Conservation (phyloP, 768 basidiomycete species). For the Tephrocybe rancida region DNA sequence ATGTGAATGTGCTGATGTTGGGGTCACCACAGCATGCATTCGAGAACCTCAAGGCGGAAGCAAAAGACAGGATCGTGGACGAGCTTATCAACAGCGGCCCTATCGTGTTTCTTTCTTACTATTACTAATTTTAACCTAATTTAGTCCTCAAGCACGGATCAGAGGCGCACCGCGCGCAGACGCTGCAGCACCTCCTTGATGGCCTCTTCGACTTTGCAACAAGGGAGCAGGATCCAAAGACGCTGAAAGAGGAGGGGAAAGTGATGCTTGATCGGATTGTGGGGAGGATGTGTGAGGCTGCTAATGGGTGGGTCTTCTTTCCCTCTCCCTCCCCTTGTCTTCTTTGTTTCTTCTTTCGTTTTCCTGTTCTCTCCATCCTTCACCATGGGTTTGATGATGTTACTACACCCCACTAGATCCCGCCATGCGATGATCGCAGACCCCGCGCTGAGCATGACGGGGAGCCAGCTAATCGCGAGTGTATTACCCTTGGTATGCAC, state of each 20-base stretch:
- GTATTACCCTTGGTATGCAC: constrained; percentile 71
- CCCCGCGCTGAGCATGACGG: constrained; percentile 79
- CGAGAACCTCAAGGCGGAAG: constrained; percentile 81
- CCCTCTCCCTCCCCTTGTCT: not conserved
- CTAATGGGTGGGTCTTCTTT: constrained; percentile 60
- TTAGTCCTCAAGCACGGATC: constrained; percentile 91
- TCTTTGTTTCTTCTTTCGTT: no score
- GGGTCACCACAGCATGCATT: constrained; percentile 89
- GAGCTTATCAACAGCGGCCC: constrained; percentile 79
- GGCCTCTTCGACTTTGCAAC: constrained; percentile 82
- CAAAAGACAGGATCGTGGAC: constrained; percentile 84
- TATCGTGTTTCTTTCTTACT: constrained; percentile 47
- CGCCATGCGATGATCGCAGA: constrained; percentile 90
- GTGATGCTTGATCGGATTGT: constrained; percentile 76
- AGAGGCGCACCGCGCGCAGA: constrained; percentile 69
- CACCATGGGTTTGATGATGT: no score
- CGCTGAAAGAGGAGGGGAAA: constrained; percentile 81
- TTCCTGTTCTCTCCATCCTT: no score
- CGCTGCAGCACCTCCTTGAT: constrained; percentile 74
- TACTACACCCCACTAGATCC: constrained; percentile 31
- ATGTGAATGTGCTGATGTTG: not conserved
- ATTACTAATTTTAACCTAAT: no score
- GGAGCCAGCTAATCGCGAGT: constrained; percentile 84
- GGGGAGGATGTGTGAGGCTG: constrained; percentile 83
- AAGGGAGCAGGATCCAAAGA: constrained; percentile 87